Evolutionary conservation across 2,329 filamentous ascomycete species (phyloP), one percentile per base, ranked within the genome.

Genomic region (Trematosphaeria pertusa): DNA sequence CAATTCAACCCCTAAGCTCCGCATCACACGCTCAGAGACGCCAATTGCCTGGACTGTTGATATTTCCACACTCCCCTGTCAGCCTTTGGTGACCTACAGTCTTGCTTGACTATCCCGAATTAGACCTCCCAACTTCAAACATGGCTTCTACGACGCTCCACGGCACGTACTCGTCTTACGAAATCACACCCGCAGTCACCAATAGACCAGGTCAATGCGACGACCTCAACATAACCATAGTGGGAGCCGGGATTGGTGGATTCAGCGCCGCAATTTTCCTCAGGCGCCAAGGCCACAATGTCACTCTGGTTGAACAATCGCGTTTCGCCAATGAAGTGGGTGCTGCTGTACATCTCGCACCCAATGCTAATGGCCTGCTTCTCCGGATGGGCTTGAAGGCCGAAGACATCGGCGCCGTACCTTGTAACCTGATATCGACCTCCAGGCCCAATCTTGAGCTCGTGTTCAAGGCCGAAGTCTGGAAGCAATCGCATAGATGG

Each of bases 301-400:
- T 67, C 2, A 65, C 60, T 5, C 42, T 68, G 4, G 49, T 67
- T 21, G 65, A 70, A 54, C 78, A 82, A 59, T 84, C 82, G 0
- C 71, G 72, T 1, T 78, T 85, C 24, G 77, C 78, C 12, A 78
- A 73, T 39, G 83, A 86, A 63, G 69, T 76, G 1, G 84, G 84
- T 0, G 83, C 84, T 3, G 84, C 84, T 0, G 77, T 87, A n/a
- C 83, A 87, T 57, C 62, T 87, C 4, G 78, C 81, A 0, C 83
- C 85, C 0, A 88, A 87, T 56, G 72, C 78, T 2, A 84, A 85
- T 62, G 81, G 81, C 0, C 65, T 87, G 2, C 69, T 87, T 3
- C 65, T 68, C 9, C 67, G 75, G 22, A 64, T 80, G 37, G 77
- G 78, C 0, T 53, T 81, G 1, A 63, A 67, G 37, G 69, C 74